Percentiles rank a stretch among this genome's conserved stretches.
Evolutionary conservation across 768 basidiomycete species (phyloP).

Genomic region (Russula sp.): DNA sequence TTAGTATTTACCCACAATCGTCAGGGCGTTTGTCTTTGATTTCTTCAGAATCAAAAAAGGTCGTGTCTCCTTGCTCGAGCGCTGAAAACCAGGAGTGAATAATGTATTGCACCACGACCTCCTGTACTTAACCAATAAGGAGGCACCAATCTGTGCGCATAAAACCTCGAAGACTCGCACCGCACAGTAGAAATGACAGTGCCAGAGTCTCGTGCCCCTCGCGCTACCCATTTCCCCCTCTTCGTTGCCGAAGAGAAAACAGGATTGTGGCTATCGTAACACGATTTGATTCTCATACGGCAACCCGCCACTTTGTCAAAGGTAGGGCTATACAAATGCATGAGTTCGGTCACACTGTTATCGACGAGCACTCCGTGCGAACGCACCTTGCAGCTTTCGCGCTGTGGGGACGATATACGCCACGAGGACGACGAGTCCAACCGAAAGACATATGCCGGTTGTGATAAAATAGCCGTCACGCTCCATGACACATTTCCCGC

Average conservation of each 20-base stretch:
- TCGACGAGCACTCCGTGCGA: neutral
- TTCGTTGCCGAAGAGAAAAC: neutral
- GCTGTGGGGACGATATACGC: constrained; percentile 81
- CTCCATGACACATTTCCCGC: constrained; percentile 76
- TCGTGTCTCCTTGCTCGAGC: neutral
- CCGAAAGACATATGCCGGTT: constrained; percentile 64
- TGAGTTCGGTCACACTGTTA: neutral
- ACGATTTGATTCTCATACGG: constrained; percentile 31
- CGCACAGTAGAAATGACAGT: neutral
- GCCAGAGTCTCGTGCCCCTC: neutral
- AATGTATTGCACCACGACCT: neutral
- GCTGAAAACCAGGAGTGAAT: neutral
- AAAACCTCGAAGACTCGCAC: neutral
- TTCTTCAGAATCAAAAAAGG: neutral
- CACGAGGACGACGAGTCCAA: constrained; percentile 72
- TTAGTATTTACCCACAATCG: neutral
- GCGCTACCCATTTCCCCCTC: too few species aligned
- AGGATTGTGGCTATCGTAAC: too few species aligned
- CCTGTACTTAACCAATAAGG: neutral
- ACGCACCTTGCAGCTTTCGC: constrained; percentile 77
- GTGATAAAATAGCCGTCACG: constrained; percentile 91
- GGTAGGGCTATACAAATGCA: constrained; percentile 49
- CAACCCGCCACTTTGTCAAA: constrained; percentile 65
- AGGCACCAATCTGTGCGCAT: neutral
- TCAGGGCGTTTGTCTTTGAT: neutral